Evolutionary conservation across 352 stramenopile genomes (phyloP).

Genomic region (Phytophthora litchii): DNA sequence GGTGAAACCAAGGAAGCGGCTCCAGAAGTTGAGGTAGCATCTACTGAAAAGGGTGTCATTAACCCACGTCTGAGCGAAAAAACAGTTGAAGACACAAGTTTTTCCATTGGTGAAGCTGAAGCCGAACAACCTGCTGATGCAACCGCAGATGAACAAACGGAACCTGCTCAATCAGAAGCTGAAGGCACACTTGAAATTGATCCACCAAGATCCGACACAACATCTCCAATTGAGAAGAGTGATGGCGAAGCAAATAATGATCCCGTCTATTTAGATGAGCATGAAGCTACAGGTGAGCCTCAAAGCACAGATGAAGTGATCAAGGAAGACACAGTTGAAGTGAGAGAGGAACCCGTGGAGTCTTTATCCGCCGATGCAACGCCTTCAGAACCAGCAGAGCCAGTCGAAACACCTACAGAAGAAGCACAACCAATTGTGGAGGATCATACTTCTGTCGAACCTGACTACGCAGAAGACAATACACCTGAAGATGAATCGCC

Average conservation of each 20-base stretch:
- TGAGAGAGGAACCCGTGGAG: background rate
- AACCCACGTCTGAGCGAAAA: conserved; percentile 1
- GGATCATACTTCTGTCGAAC: conserved; percentile 1
- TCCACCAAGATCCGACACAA: background rate
- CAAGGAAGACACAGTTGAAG: conserved; percentile 2
- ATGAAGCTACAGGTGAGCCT: background rate
- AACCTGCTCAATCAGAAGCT: background rate
- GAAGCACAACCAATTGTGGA: conserved; percentile 6
- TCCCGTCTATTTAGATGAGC: conserved; percentile 2
- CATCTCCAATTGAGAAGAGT: background rate
- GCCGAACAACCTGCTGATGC: background rate
- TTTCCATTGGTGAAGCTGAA: conserved; percentile 1
- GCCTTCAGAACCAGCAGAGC: conserved; percentile 7
- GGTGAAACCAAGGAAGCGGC: conserved; percentile 2
- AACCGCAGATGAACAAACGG: background rate
- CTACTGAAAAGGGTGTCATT: background rate
- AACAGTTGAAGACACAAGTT: background rate
- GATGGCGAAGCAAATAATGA: background rate
- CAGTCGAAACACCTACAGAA: background rate
- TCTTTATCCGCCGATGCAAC: background rate
- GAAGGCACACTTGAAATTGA: conserved; percentile 1
- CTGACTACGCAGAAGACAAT: conserved; percentile 14
- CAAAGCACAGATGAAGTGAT: background rate
- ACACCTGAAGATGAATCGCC: conserved; percentile 9
- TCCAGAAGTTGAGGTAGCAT: background rate